phyloP scores from a whole-genome alignment of 345 rosid species.

The Kernera saxatilis region DNA sequence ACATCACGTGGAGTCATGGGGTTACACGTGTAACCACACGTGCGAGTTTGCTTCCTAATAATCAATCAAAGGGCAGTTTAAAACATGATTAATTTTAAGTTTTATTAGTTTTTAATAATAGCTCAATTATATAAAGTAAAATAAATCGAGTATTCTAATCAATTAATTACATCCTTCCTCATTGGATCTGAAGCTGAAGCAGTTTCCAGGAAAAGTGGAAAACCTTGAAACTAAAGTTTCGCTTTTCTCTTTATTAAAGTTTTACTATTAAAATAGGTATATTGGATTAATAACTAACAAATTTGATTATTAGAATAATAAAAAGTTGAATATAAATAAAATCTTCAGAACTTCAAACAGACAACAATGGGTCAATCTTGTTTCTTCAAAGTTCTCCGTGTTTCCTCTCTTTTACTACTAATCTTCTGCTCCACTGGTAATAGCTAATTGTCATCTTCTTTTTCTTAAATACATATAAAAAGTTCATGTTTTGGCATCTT shows the following conservation, averaged over 20 bases:
- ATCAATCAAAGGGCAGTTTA: background rate
- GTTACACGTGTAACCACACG: constrained; percentile 12
- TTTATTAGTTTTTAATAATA: background rate
- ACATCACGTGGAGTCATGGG: constrained; percentile 21
- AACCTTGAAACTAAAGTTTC: constrained; percentile 23
- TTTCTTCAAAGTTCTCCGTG: constrained; percentile 21
- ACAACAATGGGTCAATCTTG: constrained; percentile 32
- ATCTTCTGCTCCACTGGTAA: constrained; percentile 29
- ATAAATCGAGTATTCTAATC: background rate
- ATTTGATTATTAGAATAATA: background rate
- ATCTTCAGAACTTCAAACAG: constrained; percentile 13
- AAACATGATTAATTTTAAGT: constrained; percentile 1
- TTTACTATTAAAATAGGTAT: background rate
- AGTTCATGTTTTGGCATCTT: too few species aligned
- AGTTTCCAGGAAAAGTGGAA: constrained; percentile 32
- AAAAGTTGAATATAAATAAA: constrained; percentile 1
- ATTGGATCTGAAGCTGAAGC: constrained; percentile 34
- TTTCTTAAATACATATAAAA: too few species aligned
- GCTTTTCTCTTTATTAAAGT: constrained; percentile 22
- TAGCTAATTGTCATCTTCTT: background rate
- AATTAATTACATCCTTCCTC: background rate
- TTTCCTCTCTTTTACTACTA: constrained; percentile 27
- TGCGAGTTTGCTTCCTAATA: constrained; percentile 9
- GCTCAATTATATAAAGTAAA: background rate
- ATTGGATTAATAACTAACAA: constrained; percentile 19